Base-by-base conservation (phyloP, 176 grass and related monocot species). In the Avena eriantha region DNA sequence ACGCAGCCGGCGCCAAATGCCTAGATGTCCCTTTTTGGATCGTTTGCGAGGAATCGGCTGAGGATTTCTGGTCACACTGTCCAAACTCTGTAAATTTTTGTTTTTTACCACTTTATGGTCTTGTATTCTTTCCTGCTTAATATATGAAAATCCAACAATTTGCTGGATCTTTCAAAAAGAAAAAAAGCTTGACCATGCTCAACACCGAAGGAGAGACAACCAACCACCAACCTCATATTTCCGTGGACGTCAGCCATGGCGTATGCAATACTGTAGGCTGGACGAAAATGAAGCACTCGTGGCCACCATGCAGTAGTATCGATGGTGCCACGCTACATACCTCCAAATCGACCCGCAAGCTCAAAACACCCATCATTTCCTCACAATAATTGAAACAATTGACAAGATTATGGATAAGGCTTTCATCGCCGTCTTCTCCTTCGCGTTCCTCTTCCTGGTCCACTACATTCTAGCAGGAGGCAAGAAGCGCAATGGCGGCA, bases 361-460 rank as follows among this genome's bases (percentile, higher is more conserved):
- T 41, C 3, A 22, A 61, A 54, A 69, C 66, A 68, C 31, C 65
- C 60, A 34, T 8, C 60, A 34, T 7, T 19, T 60, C 53, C 1
- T 10, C 57, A 23, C 36, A 46, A 47, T 8, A 12, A 45, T 16
- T 50, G 22, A 61, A 24, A 64, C 60, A 14, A 73, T 64, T 6
- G 17, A 26, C 12, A 12, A 24, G 9, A 7, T 4, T 6, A 73
- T 90, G 71, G 17, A 70, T 23, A 81, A 81, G 69, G 88, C 77
- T n/a, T 86, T 12, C 47, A 5, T 84, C 6, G 58, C 72, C 34
- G 3, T 83, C 29, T 47, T 92, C 57, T 70, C 39, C 35, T 22
- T 74, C 26, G 76, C 73, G 39, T 39, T 90, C 36, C 36, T 92
- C 56, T 41, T 88, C 78, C 9, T 90, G 80, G 45, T 87, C 72